Base-by-base conservation (phyloP, 2,329 filamentous ascomycete species). In the Seiridium cupressi region DNA sequence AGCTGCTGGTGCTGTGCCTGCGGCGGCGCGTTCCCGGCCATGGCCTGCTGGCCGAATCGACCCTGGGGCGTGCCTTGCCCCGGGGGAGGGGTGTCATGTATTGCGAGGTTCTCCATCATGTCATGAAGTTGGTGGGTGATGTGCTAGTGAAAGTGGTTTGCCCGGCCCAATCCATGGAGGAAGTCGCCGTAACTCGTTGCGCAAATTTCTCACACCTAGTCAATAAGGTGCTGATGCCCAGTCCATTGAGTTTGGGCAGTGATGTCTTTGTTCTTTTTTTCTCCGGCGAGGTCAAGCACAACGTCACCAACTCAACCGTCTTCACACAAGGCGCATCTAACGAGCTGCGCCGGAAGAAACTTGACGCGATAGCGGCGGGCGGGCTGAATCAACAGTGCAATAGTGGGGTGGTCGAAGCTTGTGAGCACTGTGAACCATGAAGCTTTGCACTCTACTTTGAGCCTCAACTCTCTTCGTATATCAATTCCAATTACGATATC, bases 1-100 rank as follows among this genome's bases (percentile, higher is more conserved):
- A 94, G 80, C 76, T 92, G 90, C 64, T 82, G 77, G 53, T 81
- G 79, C 59, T 79, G 75, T 55, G 86, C 84, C 36, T 77, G 79
- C 57, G 69, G 69, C 59, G 64, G 69, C 40, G 64, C 64, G 18
- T 54, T 53, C 49, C 58, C 63, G 26, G 70, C 72, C 40, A 72
- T 63, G 36, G 68, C 69, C 60, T 70, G 72, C 26, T 70, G 61
- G 5, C 32, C 46, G 8, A 40, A 38, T 51, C 36, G 38, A 26
- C 51, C 47, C 38, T 58, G 64, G 64, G 71, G 69, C 61, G 73
- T 74, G 10, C 49, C 49, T 34, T 53, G 49, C 64, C 74, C 76
- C 60, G 74, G 75, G 62, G 75, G 78, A 70, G 79, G 76, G 64
- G 74, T 71, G 66, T 84, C 82, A 65, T 80, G 76, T 65, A 84